phyloP scores from a whole-genome alignment of 345 rosid species.

The Microcos paniculata region DNA sequence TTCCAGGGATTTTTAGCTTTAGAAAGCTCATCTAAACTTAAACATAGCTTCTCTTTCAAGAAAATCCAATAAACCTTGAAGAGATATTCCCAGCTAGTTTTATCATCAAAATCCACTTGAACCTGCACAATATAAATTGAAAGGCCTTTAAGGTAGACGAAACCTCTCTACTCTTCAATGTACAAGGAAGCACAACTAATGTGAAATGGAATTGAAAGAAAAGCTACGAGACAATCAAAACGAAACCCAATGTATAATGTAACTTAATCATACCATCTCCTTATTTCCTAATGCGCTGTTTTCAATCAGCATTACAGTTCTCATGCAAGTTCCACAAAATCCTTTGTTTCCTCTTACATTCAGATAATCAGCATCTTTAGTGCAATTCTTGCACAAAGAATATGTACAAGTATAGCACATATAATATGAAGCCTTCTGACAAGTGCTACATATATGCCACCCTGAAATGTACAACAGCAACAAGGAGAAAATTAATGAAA shows the following conservation, averaged over 20 bases:
- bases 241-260: background rate
- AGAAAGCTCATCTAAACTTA: conserved; percentile 70
- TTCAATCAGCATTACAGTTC: conserved; percentile 87
- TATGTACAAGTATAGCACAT: conserved; percentile 98
- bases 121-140: conserved; percentile 48
- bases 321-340: conserved; percentile 87
- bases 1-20: conserved; percentile 83
- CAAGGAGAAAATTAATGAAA: conserved; percentile 14
- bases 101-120: conserved; percentile 96
- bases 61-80: conserved; percentile 88
- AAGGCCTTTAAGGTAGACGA: background rate
- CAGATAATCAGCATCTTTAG: conserved; percentile 79
- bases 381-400: conserved; percentile 93
- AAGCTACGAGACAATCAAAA: background rate
- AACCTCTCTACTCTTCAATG: background rate
- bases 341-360: conserved; percentile 83
- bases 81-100: conserved; percentile 96
- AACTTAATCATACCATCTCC: conserved; percentile 55
- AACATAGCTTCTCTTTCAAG: conserved; percentile 66
- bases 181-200: background rate
- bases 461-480: conserved; percentile 53
- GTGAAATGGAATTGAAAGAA: background rate
- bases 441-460: conserved; percentile 92
- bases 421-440: conserved; percentile 77
- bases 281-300: conserved; percentile 46